Percentiles rank a stretch among this genome's conserved stretches.
These are phyloP conservation scores for Petunia axillaris DNA, from an alignment of 257 asterid species.

Conservation along the genomic window DNA sequence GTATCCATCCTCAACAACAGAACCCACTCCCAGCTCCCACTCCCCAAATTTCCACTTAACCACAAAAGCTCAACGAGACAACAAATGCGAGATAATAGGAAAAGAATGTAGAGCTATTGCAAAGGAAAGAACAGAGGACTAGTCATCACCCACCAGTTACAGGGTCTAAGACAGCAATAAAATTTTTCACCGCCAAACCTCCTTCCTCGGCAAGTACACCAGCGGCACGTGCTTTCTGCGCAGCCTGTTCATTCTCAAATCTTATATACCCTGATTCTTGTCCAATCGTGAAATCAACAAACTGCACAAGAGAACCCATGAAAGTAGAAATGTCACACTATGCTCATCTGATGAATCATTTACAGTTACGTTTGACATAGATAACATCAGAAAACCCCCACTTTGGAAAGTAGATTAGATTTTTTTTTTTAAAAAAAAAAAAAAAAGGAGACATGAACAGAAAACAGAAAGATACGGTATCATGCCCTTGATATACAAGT, in stretches of 20 bases:
- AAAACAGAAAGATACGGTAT: neutral
- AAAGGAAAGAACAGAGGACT: neutral
- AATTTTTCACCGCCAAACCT: conserved; percentile 83
- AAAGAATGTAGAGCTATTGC: neutral
- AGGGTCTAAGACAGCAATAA: conserved; percentile 73
- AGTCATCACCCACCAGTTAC: conserved; percentile 61
- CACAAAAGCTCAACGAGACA: neutral
- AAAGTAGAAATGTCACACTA: conserved; percentile 10
- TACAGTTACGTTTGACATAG: neutral
- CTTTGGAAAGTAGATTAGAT: neutral
- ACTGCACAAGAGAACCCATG: conserved; percentile 47
- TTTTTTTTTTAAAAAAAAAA: too few relatives aligned
- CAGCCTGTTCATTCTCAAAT: conserved; percentile 79
- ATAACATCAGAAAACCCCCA: neutral
- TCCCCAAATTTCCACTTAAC: neutral
- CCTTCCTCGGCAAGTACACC: conserved; percentile 86
- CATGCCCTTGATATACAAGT: neutral
- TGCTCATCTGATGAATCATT: neutral
- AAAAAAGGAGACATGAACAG: neutral
- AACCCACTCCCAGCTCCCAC: neutral
- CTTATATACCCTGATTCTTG: conserved; percentile 75
- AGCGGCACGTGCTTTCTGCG: conserved; percentile 92
- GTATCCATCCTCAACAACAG: neutral
- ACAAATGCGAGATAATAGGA: neutral
- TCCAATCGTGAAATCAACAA: conserved; percentile 78